Conservation (phyloP, 805 yeast genomes). For the Candida hungchunana region DNA sequence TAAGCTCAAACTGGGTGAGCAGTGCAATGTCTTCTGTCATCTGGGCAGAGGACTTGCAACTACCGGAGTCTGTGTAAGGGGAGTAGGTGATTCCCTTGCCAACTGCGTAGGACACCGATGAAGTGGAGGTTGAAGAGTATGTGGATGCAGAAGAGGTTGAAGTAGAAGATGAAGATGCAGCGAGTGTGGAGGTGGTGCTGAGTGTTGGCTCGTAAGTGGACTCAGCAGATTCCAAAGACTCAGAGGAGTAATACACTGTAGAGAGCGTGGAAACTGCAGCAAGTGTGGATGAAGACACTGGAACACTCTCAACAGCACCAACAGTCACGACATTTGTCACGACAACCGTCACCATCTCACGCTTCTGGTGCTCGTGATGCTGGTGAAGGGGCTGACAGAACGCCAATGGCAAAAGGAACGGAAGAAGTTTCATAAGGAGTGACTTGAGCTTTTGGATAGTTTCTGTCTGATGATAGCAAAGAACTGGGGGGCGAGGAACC, state of each 20-base stretch:
- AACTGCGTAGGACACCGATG: constrained; percentile 24
- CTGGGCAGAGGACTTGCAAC: constrained; percentile 47
- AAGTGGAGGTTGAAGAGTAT: constrained; percentile 15
- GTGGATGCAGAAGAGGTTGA: constrained; percentile 15
- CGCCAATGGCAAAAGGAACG: constrained; percentile 10
- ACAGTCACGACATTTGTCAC: constrained; percentile 27
- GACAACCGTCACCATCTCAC: constrained; percentile 40
- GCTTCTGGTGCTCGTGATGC: constrained; percentile 42
- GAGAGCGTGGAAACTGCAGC: constrained; percentile 21
- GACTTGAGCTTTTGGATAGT: too few relatives aligned
- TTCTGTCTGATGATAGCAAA: too few relatives aligned
- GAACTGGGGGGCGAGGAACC: neutral
- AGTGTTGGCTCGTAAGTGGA: neutral
- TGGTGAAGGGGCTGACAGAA: constrained; percentile 30
- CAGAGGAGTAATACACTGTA: neutral
- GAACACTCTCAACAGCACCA: constrained; percentile 7
- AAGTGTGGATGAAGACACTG: constrained; percentile 10
- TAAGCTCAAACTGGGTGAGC: constrained; percentile 43
- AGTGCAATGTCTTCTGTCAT: constrained; percentile 44
- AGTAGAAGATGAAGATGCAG: constrained; percentile 16
- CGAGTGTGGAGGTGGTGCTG: constrained; percentile 1
- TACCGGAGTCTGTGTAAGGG: constrained; percentile 52
- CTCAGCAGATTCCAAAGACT: neutral
- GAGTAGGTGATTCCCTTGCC: constrained; percentile 62
- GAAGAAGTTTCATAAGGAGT: constrained; percentile 12